Evolutionary conservation across 495 filamentous ascomycete genomes (phyloP).

Genomic region (Chaetomium fimeti): DNA sequence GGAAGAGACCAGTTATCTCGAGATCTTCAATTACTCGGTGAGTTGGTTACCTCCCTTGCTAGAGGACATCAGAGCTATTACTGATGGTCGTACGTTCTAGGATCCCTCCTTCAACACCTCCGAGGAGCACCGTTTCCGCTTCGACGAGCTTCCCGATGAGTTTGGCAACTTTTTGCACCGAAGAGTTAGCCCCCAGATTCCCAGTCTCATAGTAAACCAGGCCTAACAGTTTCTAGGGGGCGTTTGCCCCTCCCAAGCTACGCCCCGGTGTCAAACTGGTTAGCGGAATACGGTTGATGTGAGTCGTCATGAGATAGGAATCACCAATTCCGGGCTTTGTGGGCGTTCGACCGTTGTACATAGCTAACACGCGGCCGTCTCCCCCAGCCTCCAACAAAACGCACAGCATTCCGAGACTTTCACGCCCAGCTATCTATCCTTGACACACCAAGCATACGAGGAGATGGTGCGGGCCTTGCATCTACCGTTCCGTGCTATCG

Average conservation of each 20-base stretch:
- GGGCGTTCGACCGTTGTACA: neutral
- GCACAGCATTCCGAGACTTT: slow-evolving; percentile 54
- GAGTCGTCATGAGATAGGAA: slow-evolving; percentile 22
- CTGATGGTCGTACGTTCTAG: slow-evolving; percentile 17
- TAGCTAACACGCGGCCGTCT: neutral
- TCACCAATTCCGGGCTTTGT: too few relatives aligned
- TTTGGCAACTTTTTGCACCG: slow-evolving; percentile 54
- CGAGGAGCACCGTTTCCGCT: slow-evolving; percentile 47
- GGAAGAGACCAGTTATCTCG: slow-evolving; percentile 52
- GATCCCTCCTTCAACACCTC: slow-evolving; percentile 44
- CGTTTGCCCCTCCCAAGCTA: slow-evolving; percentile 46
- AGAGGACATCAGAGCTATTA: too few relatives aligned
- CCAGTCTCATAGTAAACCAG: neutral
- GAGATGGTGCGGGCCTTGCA: slow-evolving; percentile 44
- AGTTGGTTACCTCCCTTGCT: slow-evolving; percentile 23
- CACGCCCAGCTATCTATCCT: slow-evolving; percentile 46
- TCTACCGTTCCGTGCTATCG: slow-evolving; percentile 53
- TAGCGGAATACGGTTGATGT: slow-evolving; percentile 52
- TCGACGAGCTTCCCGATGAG: slow-evolving; percentile 46
- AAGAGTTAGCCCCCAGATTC: slow-evolving; percentile 37
- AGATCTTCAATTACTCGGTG: slow-evolving; percentile 57
- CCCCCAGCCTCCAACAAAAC: slow-evolving; percentile 52
- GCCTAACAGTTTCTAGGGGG: slow-evolving; percentile 40
- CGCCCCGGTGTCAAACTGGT: slow-evolving; percentile 43
- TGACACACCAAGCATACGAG: slow-evolving; percentile 43